phyloP scores from a whole-genome alignment of 1,284 basidiomycete species.

The Trametes sp. region DNA sequence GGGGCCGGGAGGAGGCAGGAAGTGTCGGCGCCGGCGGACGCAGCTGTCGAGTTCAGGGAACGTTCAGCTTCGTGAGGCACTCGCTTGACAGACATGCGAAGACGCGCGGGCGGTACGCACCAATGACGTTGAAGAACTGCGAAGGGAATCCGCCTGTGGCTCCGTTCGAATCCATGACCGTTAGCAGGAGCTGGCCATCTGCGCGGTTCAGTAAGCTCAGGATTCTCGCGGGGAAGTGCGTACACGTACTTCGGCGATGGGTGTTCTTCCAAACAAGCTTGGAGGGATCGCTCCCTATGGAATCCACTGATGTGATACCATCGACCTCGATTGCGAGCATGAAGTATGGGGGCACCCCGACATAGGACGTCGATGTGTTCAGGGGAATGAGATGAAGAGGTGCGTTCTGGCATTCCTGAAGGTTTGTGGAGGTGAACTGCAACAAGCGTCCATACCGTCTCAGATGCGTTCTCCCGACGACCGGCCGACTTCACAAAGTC shows the following conservation, averaged over 20 bases:
- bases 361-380: conserved; percentile 18
- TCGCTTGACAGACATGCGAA: conserved; percentile 14
- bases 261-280: conserved; percentile 53
- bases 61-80: not conserved
- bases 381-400: conserved; percentile 29
- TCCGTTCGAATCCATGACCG: conserved; percentile 53
- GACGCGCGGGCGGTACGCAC: conserved; percentile 35
- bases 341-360: conserved; percentile 55
- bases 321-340: conserved; percentile 54
- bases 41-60: not conserved
- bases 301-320: conserved; percentile 49
- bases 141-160: conserved; percentile 50
- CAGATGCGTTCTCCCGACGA: not conserved
- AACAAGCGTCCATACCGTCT: not conserved
- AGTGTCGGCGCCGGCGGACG: conserved; percentile 42
- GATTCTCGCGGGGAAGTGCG: not conserved
- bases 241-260: conserved; percentile 50
- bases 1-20: conserved; percentile 46
- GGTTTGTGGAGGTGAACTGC: conserved; percentile 23
- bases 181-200: conserved; percentile 53
- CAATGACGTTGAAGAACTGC: conserved; percentile 44
- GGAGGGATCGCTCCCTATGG: conserved; percentile 48
- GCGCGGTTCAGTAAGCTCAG: not conserved
- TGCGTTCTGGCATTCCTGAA: conserved; percentile 34
- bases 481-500: not conserved